Conservation (phyloP, 2,329 filamentous ascomycete species). For the Mycosphaerella sp. region DNA sequence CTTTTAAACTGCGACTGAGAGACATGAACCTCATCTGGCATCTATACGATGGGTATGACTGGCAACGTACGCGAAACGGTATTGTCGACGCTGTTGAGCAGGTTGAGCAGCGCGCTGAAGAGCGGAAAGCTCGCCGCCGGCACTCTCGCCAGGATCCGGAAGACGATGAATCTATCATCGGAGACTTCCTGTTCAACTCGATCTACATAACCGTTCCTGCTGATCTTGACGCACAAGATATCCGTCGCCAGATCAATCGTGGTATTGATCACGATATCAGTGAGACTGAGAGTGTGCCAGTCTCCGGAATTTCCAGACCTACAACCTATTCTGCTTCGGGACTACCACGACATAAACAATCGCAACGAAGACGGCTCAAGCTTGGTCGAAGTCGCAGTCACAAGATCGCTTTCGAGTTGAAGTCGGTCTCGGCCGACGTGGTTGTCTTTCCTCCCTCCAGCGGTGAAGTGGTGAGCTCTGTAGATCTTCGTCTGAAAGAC, state of each 20-base stretch:
- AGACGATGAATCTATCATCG: slow-evolving; percentile 80
- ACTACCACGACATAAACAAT: slow-evolving; percentile 23
- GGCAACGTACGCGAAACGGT: slow-evolving; percentile 76
- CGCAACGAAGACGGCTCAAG: slow-evolving; percentile 49
- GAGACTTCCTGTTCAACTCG: slow-evolving; percentile 95
- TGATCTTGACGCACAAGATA: slow-evolving; percentile 70
- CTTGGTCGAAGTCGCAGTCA: slow-evolving; percentile 81
- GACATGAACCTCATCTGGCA: slow-evolving; percentile 97
- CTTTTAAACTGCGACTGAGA: slow-evolving; percentile 69
- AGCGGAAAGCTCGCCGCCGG: slow-evolving; percentile 58
- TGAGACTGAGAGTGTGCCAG: slow-evolving; percentile 84
- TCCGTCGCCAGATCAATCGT: slow-evolving; percentile 78
- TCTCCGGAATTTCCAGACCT: slow-evolving; percentile 57
- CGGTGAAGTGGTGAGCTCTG: slow-evolving; percentile 78
- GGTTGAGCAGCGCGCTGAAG: slow-evolving; percentile 74
- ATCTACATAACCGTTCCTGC: slow-evolving; percentile 93
- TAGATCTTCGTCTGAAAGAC: slow-evolving; percentile 75
- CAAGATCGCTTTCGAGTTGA: slow-evolving; percentile 92
- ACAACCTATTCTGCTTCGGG: slow-evolving; percentile 40
- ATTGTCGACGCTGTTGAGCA: slow-evolving; percentile 85
- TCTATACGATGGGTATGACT: slow-evolving; percentile 95
- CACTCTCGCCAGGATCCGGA: slow-evolving; percentile 52
- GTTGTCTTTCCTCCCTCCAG: slow-evolving; percentile 69
- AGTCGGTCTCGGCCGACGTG: slow-evolving; percentile 75
- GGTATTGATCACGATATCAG: slow-evolving; percentile 79